These are phyloP conservation scores for Anacardium occidentale DNA, from an alignment of 345 rosid genomes.

Conservation along the genomic window DNA sequence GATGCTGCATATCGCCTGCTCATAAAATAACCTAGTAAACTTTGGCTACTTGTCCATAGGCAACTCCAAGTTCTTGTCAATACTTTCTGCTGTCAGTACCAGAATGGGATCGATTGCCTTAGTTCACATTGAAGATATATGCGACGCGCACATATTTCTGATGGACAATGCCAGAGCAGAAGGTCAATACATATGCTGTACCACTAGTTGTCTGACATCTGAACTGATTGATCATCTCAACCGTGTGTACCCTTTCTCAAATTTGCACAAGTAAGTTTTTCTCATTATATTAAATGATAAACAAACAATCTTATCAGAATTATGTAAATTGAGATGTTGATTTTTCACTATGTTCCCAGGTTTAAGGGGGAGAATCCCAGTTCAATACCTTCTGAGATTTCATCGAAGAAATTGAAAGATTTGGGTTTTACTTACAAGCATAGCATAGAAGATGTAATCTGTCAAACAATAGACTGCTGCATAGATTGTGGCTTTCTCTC, in stretches of 20 bases:
- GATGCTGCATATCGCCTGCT: background rate
- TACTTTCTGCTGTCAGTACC: slow-evolving; percentile 59
- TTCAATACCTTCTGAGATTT: slow-evolving; percentile 49
- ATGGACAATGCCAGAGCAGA: slow-evolving; percentile 59
- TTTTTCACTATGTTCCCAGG: slow-evolving; percentile 28
- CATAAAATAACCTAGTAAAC: background rate
- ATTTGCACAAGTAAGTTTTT: slow-evolving; percentile 35
- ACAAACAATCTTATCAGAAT: slow-evolving; percentile 2
- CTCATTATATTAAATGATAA: background rate
- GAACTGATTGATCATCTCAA: slow-evolving; percentile 42
- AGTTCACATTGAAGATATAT: slow-evolving; percentile 76
- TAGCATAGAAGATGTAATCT: slow-evolving; percentile 48
- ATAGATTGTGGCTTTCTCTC: slow-evolving; percentile 41
- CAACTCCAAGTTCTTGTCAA: slow-evolving; percentile 45
- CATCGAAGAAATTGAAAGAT: slow-evolving; percentile 63
- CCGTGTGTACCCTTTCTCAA: slow-evolving; percentile 26
- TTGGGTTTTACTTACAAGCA: slow-evolving; percentile 63
- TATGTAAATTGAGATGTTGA: background rate
- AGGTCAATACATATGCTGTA: slow-evolving; percentile 68
- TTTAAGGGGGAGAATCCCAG: slow-evolving; percentile 25
- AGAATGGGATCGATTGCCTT: slow-evolving; percentile 80
- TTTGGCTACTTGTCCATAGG: slow-evolving; percentile 40
- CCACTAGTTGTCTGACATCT: slow-evolving; percentile 39
- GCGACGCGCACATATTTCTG: slow-evolving; percentile 66
- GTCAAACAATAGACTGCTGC: slow-evolving; percentile 47